Percentiles rank a stretch among this genome's conserved stretches.
phyloP scores from a whole-genome alignment of 2,329 filamentous ascomycete species.

The Elsinoe necatrix region DNA sequence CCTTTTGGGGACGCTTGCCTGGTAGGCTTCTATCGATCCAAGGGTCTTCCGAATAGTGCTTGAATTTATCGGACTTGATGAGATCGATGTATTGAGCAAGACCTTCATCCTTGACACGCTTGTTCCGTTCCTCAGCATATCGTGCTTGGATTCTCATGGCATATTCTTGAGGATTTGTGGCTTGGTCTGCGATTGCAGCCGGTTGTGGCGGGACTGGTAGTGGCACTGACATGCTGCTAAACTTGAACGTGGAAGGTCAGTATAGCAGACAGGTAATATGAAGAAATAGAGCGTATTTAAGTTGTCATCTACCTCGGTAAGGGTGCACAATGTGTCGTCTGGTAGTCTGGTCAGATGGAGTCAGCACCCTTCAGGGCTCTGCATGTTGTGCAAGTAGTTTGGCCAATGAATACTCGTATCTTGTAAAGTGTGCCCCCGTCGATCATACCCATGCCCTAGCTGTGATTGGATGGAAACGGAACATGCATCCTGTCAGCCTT shows the following conservation, averaged over 20 bases:
- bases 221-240: background rate
- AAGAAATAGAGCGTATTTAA: background rate
- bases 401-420: slow-evolving; percentile 6
- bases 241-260: background rate
- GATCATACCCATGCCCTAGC: background rate
- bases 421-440: background rate
- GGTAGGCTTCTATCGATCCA: slow-evolving; percentile 20
- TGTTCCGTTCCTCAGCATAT: slow-evolving; percentile 24
- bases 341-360: background rate
- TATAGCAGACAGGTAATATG: background rate
- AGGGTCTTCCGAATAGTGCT: slow-evolving; percentile 26
- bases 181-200: background rate
- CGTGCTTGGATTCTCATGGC: slow-evolving; percentile 15
- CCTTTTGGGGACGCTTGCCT: slow-evolving; percentile 1
- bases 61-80: slow-evolving; percentile 20
- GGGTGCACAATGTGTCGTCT: background rate
- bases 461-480: background rate
- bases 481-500: background rate
- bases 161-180: slow-evolving; percentile 16
- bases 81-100: slow-evolving; percentile 24
- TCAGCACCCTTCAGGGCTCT: background rate
- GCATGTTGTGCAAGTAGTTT: background rate
- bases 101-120: slow-evolving; percentile 22
- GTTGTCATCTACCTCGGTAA: background rate
- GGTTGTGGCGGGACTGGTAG: background rate